phyloP scores from a whole-genome alignment of 2,329 filamentous ascomycete genomes.

The Pseudopithomyces maydicus region DNA sequence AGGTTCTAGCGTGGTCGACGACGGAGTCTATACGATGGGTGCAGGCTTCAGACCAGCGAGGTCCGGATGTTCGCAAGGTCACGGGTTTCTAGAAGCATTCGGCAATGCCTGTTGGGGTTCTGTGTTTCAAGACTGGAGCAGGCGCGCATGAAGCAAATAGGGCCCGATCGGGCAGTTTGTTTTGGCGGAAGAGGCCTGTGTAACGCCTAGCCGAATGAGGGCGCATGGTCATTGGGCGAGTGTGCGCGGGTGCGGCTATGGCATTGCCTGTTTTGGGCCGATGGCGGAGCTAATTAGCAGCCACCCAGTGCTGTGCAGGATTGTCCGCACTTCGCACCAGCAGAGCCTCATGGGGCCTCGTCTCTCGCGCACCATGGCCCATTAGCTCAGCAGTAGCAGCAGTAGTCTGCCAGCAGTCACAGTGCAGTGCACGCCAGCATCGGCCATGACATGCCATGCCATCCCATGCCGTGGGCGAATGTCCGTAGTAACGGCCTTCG shows the following conservation, averaged over 20 bases:
- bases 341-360: too few species aligned
- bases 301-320: background rate
- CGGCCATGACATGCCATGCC: too few species aligned
- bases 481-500: slow-evolving; percentile 9
- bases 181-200: background rate
- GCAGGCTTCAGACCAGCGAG: slow-evolving; percentile 13
- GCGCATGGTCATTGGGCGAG: background rate
- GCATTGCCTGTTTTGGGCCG: slow-evolving; percentile 18
- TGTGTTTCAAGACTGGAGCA: slow-evolving; percentile 8
- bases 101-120: slow-evolving; percentile 10
- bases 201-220: background rate
- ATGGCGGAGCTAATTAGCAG: slow-evolving; percentile 17
- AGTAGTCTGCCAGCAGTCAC: background rate
- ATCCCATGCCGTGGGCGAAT: slow-evolving; percentile 15
- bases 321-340: too few species aligned
- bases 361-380: too few species aligned
- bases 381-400: slow-evolving; percentile 5
- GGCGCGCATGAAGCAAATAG: slow-evolving; percentile 9
- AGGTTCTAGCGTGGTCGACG: background rate
- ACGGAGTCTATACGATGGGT: background rate
- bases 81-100: slow-evolving; percentile 21
- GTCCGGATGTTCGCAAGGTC: slow-evolving; percentile 5
- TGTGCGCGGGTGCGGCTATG: slow-evolving; percentile 3
- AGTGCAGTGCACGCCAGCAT: slow-evolving; percentile 8
- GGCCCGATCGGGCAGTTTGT: slow-evolving; percentile 7